Percentiles rank a stretch among this genome's conserved stretches.
Conservation (phyloP, 2,329 filamentous ascomycete species). For the Calycina herbarum region DNA sequence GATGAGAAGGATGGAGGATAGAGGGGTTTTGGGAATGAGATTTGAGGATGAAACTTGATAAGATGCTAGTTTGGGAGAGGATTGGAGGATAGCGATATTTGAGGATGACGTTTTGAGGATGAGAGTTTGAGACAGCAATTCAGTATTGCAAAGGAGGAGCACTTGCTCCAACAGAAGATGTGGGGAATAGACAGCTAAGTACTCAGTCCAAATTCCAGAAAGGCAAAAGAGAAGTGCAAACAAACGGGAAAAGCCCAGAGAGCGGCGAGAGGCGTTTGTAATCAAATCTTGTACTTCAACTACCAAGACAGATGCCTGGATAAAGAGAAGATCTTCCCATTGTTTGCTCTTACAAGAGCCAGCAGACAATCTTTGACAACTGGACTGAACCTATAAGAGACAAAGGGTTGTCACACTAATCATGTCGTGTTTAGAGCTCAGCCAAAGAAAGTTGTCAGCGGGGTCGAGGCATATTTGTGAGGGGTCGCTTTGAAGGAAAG, state of each 20-base stretch:
- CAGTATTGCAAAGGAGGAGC: not conserved
- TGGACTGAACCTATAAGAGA: not conserved
- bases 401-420: not conserved
- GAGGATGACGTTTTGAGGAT: not conserved
- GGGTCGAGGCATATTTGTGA: slow-evolving; percentile 9
- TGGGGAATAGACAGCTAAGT: not conserved
- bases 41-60: too few relatives aligned
- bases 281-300: slow-evolving; percentile 6
- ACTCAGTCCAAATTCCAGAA: not conserved
- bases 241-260: not conserved
- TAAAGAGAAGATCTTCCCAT: slow-evolving; percentile 1
- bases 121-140: not conserved
- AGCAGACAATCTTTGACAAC: slow-evolving; percentile 8
- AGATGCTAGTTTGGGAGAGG: too few relatives aligned
- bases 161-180: not conserved
- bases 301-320: slow-evolving; percentile 4
- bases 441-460: slow-evolving; percentile 8
- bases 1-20: too few relatives aligned
- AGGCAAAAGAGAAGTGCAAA: not conserved
- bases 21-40: too few relatives aligned
- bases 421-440: slow-evolving; percentile 8
- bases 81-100: too few relatives aligned
- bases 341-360: slow-evolving; percentile 9
- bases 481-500: not conserved
- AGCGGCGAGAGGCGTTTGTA: not conserved